Conservation (phyloP, 1,284 basidiomycete species). For the Irpex rosettiformis region DNA sequence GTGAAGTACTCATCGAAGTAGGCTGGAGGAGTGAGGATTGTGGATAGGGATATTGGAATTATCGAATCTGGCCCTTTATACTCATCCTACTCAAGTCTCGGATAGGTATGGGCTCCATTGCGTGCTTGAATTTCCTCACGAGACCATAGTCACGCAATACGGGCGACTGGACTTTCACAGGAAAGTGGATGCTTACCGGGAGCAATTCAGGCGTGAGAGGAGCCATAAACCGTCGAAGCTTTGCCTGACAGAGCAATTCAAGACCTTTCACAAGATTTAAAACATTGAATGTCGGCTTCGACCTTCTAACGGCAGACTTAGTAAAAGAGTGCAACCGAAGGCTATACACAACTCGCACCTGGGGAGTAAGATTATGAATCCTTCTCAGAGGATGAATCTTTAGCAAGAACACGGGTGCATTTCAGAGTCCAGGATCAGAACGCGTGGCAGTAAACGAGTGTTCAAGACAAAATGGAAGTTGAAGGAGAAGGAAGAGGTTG, state of each 20-base stretch:
- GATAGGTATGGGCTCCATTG: constrained; percentile 1
- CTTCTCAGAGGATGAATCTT: too few relatives aligned
- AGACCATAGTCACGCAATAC: not conserved
- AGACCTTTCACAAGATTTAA: too few relatives aligned
- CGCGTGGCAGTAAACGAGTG: too few relatives aligned
- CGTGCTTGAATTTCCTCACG: constrained; percentile 1
- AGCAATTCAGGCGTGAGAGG: not conserved
- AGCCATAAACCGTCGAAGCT: not conserved
- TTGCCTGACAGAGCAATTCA: not conserved
- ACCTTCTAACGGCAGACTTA: not conserved
- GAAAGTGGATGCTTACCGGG: constrained; percentile 14
- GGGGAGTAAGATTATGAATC: not conserved
- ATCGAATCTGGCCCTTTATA: not conserved
- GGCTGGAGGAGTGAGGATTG: not conserved
- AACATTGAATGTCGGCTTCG: not conserved
- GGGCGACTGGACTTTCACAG: not conserved
- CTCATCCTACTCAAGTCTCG: not conserved
- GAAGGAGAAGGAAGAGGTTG: not conserved
- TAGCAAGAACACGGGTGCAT: too few relatives aligned
- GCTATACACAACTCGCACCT: not conserved
- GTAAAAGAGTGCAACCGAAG: not conserved
- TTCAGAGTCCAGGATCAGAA: too few relatives aligned
- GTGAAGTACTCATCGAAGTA: not conserved
- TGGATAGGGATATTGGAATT: not conserved
- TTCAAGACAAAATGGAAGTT: too few relatives aligned